Conservation (phyloP, 1,284 basidiomycete genomes). For the Boletus smithii region DNA sequence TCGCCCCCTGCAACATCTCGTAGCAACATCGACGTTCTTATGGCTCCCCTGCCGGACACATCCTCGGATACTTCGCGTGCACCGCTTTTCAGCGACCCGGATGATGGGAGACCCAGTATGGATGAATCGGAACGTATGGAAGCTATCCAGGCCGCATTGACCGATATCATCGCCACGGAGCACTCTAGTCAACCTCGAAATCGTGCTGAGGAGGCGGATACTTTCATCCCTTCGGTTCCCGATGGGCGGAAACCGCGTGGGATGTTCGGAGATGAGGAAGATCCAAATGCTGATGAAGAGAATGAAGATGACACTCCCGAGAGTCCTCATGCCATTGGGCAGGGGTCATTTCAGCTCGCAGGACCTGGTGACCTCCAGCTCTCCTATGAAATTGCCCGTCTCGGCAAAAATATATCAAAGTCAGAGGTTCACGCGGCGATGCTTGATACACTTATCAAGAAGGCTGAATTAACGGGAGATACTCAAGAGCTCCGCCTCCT, state of each 20-base stretch:
- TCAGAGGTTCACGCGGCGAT: slow-evolving; percentile 79
- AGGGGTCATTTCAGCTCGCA: slow-evolving; percentile 64
- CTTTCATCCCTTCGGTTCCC: slow-evolving; percentile 3
- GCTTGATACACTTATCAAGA: slow-evolving; percentile 83
- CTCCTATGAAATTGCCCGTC: slow-evolving; percentile 74
- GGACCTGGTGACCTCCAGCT: slow-evolving; percentile 85
- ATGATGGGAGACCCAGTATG: slow-evolving; percentile 57
- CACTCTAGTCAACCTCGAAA: slow-evolving; percentile 32
- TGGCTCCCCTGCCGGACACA: slow-evolving; percentile 60
- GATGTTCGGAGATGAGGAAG: slow-evolving; percentile 37
- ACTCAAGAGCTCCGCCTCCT: slow-evolving; percentile 81
- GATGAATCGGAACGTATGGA: slow-evolving; percentile 81
- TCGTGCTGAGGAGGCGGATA: slow-evolving; percentile 9
- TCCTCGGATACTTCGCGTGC: slow-evolving; percentile 56
- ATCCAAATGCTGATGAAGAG: slow-evolving; percentile 36
- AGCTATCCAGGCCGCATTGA: slow-evolving; percentile 90
- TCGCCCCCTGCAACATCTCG: slow-evolving; percentile 38
- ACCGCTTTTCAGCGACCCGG: slow-evolving; percentile 77
- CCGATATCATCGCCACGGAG: slow-evolving; percentile 88
- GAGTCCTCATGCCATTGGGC: slow-evolving; percentile 44
- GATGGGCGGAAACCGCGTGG: slow-evolving; percentile 27
- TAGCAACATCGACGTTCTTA: slow-evolving; percentile 70
- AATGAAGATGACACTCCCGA: slow-evolving; percentile 42
- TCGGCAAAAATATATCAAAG: slow-evolving; percentile 72
- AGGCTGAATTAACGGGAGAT: slow-evolving; percentile 92